Percentiles rank a stretch among this genome's conserved stretches.
phyloP scores from a whole-genome alignment of 2,329 filamentous ascomycete genomes.

The Cryphonectria japonica region DNA sequence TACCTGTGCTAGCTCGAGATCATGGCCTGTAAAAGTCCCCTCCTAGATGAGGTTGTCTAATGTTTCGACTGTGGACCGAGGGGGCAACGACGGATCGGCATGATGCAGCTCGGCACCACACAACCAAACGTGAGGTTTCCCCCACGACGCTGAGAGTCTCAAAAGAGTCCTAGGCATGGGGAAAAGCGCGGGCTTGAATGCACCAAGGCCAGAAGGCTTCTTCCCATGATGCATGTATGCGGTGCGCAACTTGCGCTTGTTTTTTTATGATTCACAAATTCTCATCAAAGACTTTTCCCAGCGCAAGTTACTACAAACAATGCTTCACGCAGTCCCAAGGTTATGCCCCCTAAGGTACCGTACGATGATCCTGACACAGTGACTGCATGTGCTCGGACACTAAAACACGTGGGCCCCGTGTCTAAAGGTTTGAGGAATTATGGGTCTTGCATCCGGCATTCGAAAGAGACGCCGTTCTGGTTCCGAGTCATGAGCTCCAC shows the following conservation, averaged over 20 bases:
- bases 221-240: neutral
- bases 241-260: neutral
- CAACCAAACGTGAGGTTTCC: neutral
- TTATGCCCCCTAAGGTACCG: neutral
- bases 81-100: neutral
- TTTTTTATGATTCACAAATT: neutral
- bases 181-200: no score
- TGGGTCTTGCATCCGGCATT: neutral
- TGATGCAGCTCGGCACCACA: constrained; percentile 6
- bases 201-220: neutral
- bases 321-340: neutral
- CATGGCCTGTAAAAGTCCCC: neutral
- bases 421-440: constrained; percentile 1
- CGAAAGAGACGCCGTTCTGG: neutral
- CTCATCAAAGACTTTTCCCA: neutral
- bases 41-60: neutral
- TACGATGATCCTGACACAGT: neutral
- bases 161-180: neutral
- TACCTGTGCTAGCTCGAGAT: neutral
- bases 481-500: constrained; percentile 1
- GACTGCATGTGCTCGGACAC: neutral
- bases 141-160: neutral
- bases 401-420: constrained; percentile 6
- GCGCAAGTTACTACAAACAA: neutral
- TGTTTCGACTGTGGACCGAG: constrained; percentile 12